Evolutionary conservation across 2,329 filamentous ascomycete genomes (phyloP).

Genomic region (Alternaria incomplexa): DNA sequence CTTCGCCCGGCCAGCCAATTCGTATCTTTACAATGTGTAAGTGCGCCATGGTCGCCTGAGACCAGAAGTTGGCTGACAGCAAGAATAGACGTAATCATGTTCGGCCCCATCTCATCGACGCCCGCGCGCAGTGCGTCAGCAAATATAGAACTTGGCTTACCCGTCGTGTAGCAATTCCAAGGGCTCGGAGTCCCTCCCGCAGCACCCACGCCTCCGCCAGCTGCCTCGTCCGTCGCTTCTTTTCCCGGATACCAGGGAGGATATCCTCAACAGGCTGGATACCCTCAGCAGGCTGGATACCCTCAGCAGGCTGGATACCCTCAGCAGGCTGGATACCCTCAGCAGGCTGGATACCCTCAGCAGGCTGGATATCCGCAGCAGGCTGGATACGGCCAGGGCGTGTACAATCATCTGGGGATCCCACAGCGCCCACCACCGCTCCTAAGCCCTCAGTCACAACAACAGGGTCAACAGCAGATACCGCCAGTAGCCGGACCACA

Average conservation of each 20-base stretch:
- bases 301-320: no score
- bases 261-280: not conserved
- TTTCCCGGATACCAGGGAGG: slow-evolving; percentile 21
- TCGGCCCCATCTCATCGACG: not conserved
- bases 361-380: not conserved
- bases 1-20: slow-evolving; percentile 21
- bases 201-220: slow-evolving; percentile 37
- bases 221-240: slow-evolving; percentile 25
- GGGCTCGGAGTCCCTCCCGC: slow-evolving; percentile 28
- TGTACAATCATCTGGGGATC: slow-evolving; percentile 16
- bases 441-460: slow-evolving; percentile 15
- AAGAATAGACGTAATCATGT: slow-evolving; percentile 12
- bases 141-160: slow-evolving; percentile 7
- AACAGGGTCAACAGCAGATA: slow-evolving; percentile 14
- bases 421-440: slow-evolving; percentile 27
- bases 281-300: not conserved
- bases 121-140: not conserved
- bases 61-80: slow-evolving; percentile 11
- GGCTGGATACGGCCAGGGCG: slow-evolving; percentile 12
- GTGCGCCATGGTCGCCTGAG: slow-evolving; percentile 4
- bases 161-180: slow-evolving; percentile 24
- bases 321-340: slow-evolving; percentile 12
- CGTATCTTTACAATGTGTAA: slow-evolving; percentile 38
- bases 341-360: not conserved
- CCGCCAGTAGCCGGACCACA: slow-evolving; percentile 6